Evolutionary conservation across 2,329 filamentous ascomycete species (phyloP).

Genomic region (Setomelanomma holmii): DNA sequence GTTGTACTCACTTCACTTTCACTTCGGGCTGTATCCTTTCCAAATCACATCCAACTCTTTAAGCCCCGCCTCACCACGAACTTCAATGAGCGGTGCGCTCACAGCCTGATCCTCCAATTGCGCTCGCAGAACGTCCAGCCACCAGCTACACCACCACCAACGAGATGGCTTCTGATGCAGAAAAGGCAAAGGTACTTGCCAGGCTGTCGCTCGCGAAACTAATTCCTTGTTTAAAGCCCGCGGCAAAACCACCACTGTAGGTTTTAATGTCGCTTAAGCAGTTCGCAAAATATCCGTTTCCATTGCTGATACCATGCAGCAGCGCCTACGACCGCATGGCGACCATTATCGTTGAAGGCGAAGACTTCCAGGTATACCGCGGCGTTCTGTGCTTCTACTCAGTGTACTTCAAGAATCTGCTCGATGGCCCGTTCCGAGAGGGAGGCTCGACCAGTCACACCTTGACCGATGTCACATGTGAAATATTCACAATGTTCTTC

Average conservation of each 20-base stretch:
- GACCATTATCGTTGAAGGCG: neutral
- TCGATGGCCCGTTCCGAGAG: constrained; percentile 6
- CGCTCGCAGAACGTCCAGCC: neutral
- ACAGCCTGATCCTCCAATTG: neutral
- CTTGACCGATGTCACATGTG: neutral
- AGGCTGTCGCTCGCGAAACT: neutral
- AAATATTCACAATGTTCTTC: constrained; percentile 2
- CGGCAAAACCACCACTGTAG: neutral
- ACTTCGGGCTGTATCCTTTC: neutral
- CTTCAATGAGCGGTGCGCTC: neutral
- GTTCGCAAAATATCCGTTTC: neutral
- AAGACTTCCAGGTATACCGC: constrained; percentile 5
- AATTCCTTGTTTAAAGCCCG: neutral
- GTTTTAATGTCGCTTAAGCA: neutral
- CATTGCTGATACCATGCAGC: neutral
- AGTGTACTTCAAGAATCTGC: constrained; percentile 4
- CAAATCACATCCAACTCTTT: neutral
- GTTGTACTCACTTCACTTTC: neutral
- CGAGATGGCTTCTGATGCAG: neutral
- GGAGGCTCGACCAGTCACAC: neutral
- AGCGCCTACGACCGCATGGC: constrained; percentile 1
- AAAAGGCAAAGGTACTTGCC: neutral
- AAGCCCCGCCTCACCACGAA: too few species aligned
- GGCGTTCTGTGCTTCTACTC: constrained; percentile 12
- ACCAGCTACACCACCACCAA: neutral